Conservation (phyloP, 345 rosid species). For the Brassica nigra region DNA sequence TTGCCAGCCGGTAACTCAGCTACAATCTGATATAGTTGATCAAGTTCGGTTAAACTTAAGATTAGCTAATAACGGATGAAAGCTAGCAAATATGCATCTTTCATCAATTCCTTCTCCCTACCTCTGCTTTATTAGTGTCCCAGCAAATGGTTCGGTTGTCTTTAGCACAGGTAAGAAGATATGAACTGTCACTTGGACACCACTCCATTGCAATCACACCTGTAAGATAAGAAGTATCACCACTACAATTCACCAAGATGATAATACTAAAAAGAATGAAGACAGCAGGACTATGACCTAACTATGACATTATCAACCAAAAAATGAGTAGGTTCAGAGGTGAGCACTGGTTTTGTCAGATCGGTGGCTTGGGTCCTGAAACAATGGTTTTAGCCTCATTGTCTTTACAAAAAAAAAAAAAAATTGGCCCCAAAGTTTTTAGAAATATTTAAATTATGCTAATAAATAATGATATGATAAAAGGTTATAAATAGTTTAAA, state of each 20-base stretch:
- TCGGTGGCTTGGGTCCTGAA: not conserved
- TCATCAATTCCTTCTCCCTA: constrained; percentile 34
- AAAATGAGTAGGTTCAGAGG: not conserved
- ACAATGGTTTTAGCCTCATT: too few relatives aligned
- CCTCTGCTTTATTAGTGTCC: constrained; percentile 92
- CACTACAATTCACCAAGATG: constrained; percentile 12
- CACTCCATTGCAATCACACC: constrained; percentile 99
- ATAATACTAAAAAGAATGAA: constrained; percentile 10
- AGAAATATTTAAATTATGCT: too few relatives aligned
- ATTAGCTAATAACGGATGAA: constrained; percentile 6
- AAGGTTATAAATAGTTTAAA: too few relatives aligned
- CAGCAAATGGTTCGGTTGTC: constrained; percentile 98
- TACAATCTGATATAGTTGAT: constrained; percentile 59
- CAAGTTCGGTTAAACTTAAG: constrained; percentile 24
- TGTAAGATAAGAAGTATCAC: constrained; percentile 41
- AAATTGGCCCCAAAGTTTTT: too few relatives aligned
- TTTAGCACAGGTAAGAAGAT: constrained; percentile 95
- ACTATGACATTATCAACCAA: constrained; percentile 21
- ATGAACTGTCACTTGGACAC: constrained; percentile 94
- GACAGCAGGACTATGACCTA: constrained; percentile 28
- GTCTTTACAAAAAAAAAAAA: too few relatives aligned
- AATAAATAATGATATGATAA: too few relatives aligned
- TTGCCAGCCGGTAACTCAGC: constrained; percentile 91
- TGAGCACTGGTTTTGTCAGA: not conserved
- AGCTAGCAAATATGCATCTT: constrained; percentile 17